phyloP scores from a whole-genome alignment of 768 basidiomycete genomes.

The Lactarius tabidus region DNA sequence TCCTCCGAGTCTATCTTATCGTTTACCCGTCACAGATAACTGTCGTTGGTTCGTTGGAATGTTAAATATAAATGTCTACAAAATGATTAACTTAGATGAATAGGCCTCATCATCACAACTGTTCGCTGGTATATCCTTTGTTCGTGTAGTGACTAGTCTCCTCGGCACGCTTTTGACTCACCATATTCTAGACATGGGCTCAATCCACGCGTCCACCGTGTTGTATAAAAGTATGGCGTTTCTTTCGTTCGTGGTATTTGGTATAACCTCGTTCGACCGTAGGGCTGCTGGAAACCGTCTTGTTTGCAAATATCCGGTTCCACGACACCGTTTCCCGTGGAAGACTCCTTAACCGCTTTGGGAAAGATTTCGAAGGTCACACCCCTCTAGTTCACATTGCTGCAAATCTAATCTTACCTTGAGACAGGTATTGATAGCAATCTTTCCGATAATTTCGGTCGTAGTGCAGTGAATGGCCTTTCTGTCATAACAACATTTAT shows the following conservation, averaged over 20 bases:
- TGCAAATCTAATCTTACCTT: conserved; percentile 11
- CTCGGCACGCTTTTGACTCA: conserved; percentile 10
- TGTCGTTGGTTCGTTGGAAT: conserved; percentile 10
- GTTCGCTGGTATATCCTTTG: conserved; percentile 70
- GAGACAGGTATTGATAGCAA: conserved; percentile 71
- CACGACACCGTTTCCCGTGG: conserved; percentile 90
- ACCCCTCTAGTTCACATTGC: not conserved
- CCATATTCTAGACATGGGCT: conserved; percentile 53
- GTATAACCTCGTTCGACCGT: conserved; percentile 7
- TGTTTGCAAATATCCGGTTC: conserved; percentile 88
- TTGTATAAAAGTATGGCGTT: conserved; percentile 60
- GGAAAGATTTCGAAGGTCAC: conserved; percentile 82
- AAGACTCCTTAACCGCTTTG: conserved; percentile 75
- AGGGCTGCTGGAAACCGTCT: conserved; percentile 69
- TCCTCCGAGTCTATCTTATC: not conserved
- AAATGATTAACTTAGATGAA: conserved; percentile 12
- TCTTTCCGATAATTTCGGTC: conserved; percentile 81
- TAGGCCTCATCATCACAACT: conserved; percentile 56
- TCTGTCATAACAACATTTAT: conserved; percentile 66
- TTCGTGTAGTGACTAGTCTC: conserved; percentile 33
- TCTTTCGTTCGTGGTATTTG: not conserved
- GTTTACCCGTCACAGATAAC: conserved; percentile 4
- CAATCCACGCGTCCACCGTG: conserved; percentile 74
- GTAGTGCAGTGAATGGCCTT: conserved; percentile 68
- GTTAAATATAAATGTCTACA: not conserved